Evolutionary conservation across 176 grass and related monocot genomes (phyloP), one percentile per base, ranked within the genome.

Genomic region (Triticum turgidum): DNA sequence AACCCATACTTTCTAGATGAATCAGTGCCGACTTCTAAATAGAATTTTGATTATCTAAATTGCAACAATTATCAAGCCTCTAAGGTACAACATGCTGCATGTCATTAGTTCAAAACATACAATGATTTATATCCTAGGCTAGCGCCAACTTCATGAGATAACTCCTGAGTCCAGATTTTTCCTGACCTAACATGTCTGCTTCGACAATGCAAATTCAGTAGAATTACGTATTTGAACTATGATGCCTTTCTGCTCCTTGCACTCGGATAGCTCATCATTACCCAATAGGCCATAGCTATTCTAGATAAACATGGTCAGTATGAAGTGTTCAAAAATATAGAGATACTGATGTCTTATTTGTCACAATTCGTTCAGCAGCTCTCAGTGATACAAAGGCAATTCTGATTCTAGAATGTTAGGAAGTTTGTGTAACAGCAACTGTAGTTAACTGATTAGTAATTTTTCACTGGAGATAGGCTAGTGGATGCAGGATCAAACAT

Each of bases 31-130:
- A 73, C 7, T 59, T 71, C 21, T 72, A 72, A 69, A 72, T 3
- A 37, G 3, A 24, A 72, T 70, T 56, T 22, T 24, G 66, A 58
- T 42, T 73, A 52, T 61, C 35, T 20, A 35, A 29, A 25, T 27
- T 27, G 39, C 49, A 83, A 17, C 45, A 70, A n/a, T 82, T 56
- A 24, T 65, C 15, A 63, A 54, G 22, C 18, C 41, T 42, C 41
- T 32, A 69, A 82, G 47, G 65, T 63, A 15, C 52, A 73, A 44
- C 82, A 83, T 59, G 32, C 47, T 38, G 21, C 47, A 82, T 32
- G 32, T 32, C 32, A 32, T 32, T 32, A 32, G 32, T 32, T 32
- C 3, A 32, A 32, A 32, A 32, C 32, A 30, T 30, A 30, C 29
- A 30, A 30, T 30, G 29, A 30, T 32, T 69, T 44, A 33, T 82